phyloP scores from a whole-genome alignment of 148 eudicot species.

The Amaranthus palmeri region DNA sequence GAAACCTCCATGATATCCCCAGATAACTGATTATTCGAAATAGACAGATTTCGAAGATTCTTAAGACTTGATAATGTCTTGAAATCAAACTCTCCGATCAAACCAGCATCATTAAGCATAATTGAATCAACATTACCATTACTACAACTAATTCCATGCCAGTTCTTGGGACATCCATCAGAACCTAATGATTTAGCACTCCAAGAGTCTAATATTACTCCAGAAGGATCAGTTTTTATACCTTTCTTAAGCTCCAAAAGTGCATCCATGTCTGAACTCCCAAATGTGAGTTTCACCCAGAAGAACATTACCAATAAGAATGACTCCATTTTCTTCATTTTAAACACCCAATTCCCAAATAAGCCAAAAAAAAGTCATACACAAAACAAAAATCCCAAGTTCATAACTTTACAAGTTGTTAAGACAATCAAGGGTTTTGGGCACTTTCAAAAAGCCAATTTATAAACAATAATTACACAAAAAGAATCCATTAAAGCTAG shows the following conservation, averaged over 20 bases:
- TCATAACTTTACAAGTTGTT: not conserved
- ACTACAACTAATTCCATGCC: conserved; percentile 55
- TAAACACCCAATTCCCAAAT: conserved; percentile 8
- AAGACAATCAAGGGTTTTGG: conserved; percentile 8
- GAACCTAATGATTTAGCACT: conserved; percentile 43
- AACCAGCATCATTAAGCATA: conserved; percentile 37
- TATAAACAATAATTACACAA: not conserved
- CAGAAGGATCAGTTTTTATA: conserved; percentile 36
- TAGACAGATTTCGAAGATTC: conserved; percentile 45
- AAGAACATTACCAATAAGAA: conserved; percentile 36
- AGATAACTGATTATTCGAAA: conserved; percentile 47
- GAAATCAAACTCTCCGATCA: conserved; percentile 50
- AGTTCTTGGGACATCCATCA: conserved; percentile 57
- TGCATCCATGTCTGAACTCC: conserved; percentile 42
- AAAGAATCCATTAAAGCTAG: not conserved
- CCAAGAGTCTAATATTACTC: conserved; percentile 51
- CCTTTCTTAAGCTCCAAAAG: conserved; percentile 56
- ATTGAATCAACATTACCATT: conserved; percentile 52
- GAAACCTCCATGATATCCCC: conserved; percentile 42
- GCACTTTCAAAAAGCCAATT: not conserved
- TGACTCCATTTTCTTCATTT: conserved; percentile 37
- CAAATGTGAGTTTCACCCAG: conserved; percentile 36
- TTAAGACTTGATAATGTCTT: conserved; percentile 33
- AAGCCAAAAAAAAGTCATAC: not conserved
- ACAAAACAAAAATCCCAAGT: not conserved